Conservation (phyloP, 306 rosid species). For the Inga laurina region DNA sequence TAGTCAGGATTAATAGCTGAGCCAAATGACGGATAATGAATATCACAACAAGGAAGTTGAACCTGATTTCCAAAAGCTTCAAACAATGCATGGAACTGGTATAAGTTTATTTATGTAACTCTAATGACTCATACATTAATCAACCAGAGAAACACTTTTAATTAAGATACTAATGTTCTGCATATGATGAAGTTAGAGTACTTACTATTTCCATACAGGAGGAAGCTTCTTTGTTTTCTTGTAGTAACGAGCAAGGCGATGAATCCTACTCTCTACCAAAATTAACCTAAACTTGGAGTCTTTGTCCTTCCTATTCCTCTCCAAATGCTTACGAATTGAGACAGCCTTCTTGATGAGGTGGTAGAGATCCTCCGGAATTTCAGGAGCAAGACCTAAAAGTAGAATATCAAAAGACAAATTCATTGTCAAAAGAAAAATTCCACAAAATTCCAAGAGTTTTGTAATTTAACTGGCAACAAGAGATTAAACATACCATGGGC, state of each 20-base stretch:
- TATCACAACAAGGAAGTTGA: neutral
- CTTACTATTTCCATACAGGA: slow-evolving; percentile 19
- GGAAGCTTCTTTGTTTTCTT: slow-evolving; percentile 21
- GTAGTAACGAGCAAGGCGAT: neutral
- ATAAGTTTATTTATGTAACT: neutral
- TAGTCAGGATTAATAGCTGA: neutral
- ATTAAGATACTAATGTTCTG: neutral
- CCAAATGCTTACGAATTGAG: slow-evolving; percentile 15
- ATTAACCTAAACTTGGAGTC: slow-evolving; percentile 11
- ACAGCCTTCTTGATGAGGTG: slow-evolving; percentile 20
- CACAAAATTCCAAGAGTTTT: neutral
- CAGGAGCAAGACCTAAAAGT: slow-evolving; percentile 11
- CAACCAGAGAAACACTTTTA: neutral
- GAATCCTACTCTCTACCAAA: slow-evolving; percentile 9
- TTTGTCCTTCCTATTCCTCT: slow-evolving; percentile 7
- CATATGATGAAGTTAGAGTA: neutral
- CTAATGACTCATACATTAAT: neutral
- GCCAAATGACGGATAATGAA: neutral
- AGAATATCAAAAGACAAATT: neutral
- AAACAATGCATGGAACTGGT: neutral
- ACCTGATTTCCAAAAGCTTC: neutral
- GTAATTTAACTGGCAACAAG: neutral
- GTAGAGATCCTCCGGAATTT: neutral
- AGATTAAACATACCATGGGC: slow-evolving; percentile 2
- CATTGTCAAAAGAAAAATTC: neutral